A percentile compares a stretch with the other conserved stretches of the same genome.
Evolutionary conservation across 2,329 filamentous ascomycete genomes (phyloP).

Genomic region (Harringtonia aguacate): DNA sequence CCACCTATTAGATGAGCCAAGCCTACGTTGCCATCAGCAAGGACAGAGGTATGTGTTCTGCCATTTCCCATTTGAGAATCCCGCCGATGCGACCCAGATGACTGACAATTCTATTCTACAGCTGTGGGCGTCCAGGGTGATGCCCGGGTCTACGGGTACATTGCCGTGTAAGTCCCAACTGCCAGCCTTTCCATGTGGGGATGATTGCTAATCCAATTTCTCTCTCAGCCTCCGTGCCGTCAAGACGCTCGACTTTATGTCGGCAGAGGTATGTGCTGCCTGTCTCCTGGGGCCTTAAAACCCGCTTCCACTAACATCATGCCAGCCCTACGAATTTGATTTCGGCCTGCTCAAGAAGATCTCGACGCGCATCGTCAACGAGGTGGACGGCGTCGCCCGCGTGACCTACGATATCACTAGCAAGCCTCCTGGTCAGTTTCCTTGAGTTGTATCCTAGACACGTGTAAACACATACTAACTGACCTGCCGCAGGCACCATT

Average conservation of each 20-base stretch:
- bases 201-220: neutral
- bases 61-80: neutral
- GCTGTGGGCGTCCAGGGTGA: neutral
- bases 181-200: neutral
- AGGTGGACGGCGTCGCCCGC: conserved; percentile 60
- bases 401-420: conserved; percentile 56
- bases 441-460: no score
- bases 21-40: neutral
- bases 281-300: no score
- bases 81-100: no score
- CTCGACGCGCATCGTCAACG: conserved; percentile 59
- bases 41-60: neutral
- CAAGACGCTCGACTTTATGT: neutral
- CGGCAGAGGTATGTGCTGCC: neutral
- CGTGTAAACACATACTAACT: no score
- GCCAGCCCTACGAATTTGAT: conserved; percentile 60
- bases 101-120: neutral
- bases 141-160: neutral
- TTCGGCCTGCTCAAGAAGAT: conserved; percentile 55
- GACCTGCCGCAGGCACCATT: no score
- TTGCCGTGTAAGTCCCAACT: neutral
- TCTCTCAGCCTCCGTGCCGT: neutral
- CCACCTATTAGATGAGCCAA: neutral
- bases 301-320: conserved; percentile 51
- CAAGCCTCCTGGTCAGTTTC: conserved; percentile 40